These are phyloP conservation scores for Monosporascus sp. DNA, from an alignment of 2,329 filamentous ascomycete genomes.

Conservation along the genomic window DNA sequence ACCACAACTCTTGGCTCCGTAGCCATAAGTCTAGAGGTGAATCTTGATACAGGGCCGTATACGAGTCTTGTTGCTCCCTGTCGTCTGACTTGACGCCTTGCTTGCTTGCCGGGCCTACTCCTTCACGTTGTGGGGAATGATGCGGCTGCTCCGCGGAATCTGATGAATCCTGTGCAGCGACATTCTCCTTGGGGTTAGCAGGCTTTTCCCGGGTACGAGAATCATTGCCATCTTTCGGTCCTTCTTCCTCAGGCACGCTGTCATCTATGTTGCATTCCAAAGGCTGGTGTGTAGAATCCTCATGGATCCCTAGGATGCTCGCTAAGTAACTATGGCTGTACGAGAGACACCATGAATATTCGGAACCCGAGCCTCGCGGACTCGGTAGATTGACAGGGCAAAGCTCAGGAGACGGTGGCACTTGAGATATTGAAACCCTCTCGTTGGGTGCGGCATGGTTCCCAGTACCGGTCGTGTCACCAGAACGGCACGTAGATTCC, in stretches of 20 bases:
- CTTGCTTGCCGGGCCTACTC: background rate
- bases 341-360: constrained; percentile 24
- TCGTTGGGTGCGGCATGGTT: constrained; percentile 7
- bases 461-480: constrained; percentile 6
- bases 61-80: background rate
- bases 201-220: background rate
- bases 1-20: constrained; percentile 21
- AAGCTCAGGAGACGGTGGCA: constrained; percentile 18
- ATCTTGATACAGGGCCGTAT: constrained; percentile 12
- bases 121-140: background rate
- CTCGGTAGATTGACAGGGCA: constrained; percentile 16
- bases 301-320: constrained; percentile 15
- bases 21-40: constrained; percentile 27
- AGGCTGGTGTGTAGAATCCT: constrained; percentile 4
- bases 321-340: constrained; percentile 21
- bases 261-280: constrained; percentile 6
- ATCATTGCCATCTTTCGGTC: background rate
- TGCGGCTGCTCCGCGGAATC: background rate
- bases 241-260: background rate
- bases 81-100: background rate
- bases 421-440: constrained; percentile 9
- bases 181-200: background rate
- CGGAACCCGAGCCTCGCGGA: constrained; percentile 18
- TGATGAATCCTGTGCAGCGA: background rate
- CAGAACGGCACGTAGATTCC: constrained; percentile 4